phyloP scores from a whole-genome alignment of 2,329 filamentous ascomycete genomes.

The Lachnellula suecica region DNA sequence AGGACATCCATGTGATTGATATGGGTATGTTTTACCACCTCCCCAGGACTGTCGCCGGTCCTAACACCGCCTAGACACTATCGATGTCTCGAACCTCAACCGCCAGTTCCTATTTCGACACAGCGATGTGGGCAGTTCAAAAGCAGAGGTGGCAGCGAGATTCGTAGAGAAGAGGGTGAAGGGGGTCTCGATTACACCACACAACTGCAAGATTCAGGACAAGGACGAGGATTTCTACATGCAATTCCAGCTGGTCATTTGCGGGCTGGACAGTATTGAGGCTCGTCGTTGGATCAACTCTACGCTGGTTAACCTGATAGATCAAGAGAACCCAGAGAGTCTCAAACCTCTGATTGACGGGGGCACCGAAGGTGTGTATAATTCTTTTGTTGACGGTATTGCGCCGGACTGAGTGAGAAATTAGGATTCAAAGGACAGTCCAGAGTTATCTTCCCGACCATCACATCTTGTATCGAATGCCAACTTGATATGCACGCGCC shows the following conservation, averaged over 20 bases:
- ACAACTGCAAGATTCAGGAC: conserved; percentile 94
- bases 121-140: conserved; percentile 86
- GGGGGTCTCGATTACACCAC: conserved; percentile 88
- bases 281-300: conserved; percentile 98
- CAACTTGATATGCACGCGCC: conserved; percentile 98
- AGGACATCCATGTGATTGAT: conserved; percentile 96
- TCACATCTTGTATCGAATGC: conserved; percentile 97
- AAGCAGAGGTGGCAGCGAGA: conserved; percentile 87
- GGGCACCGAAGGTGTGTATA: conserved; percentile 74
- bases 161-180: conserved; percentile 90
- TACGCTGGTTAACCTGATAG: conserved; percentile 86
- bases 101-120: conserved; percentile 95
- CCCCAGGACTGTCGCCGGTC: not conserved
- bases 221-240: conserved; percentile 96
- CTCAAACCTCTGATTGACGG: conserved; percentile 95
- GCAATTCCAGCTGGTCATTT: conserved; percentile 92
- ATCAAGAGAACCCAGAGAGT: conserved; percentile 76
- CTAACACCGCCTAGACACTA: conserved; percentile 66
- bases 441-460: conserved; percentile 84
- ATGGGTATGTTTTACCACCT: conserved; percentile 67
- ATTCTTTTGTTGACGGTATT: not conserved
- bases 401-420: not conserved
- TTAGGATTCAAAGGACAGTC: conserved; percentile 93
- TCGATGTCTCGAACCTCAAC: conserved; percentile 97
- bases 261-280: conserved; percentile 94